phyloP scores from a whole-genome alignment of 768 basidiomycete species.

The Boletus sp. region DNA sequence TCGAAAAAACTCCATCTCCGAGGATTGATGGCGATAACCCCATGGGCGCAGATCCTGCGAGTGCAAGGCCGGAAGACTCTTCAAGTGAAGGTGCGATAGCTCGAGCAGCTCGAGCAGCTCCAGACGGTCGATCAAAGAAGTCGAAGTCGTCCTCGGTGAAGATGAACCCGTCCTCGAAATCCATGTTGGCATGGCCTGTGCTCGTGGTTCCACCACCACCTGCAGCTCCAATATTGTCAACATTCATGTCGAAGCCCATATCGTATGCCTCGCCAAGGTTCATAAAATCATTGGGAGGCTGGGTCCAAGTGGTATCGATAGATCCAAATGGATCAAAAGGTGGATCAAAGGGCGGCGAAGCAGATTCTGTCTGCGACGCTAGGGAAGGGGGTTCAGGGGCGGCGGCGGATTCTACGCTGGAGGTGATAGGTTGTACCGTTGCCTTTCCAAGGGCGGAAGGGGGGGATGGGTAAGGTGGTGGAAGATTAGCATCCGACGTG shows the following conservation, averaged over 20 bases:
- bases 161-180: conserved; percentile 56
- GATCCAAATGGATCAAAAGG: conserved; percentile 44
- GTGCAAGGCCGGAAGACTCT: conserved; percentile 28
- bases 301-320: conserved; percentile 41
- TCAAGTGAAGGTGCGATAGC: conserved; percentile 16
- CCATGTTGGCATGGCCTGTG: conserved; percentile 35
- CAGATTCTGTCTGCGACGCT: conserved; percentile 15
- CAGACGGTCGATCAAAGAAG: conserved; percentile 70
- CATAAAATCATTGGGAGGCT: conserved; percentile 36
- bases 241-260: conserved; percentile 49
- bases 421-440: conserved; percentile 1
- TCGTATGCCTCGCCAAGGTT: conserved; percentile 35
- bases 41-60: conserved; percentile 33
- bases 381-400: conserved; percentile 12
- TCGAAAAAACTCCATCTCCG: conserved; percentile 27
- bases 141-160: conserved; percentile 84
- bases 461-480: conserved; percentile 53
- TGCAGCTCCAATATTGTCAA: conserved; percentile 34
- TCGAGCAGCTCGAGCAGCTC: conserved; percentile 20
- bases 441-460: conserved; percentile 42
- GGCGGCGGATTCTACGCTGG: conserved; percentile 22
- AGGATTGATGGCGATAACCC: conserved; percentile 34
- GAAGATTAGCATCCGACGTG: conserved; percentile 21
- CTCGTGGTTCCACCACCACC: conserved; percentile 23
- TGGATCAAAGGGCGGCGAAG: conserved; percentile 19